Evolutionary conservation across 306 rosid species (phyloP).

Genomic region (Hippophae tibetana): DNA sequence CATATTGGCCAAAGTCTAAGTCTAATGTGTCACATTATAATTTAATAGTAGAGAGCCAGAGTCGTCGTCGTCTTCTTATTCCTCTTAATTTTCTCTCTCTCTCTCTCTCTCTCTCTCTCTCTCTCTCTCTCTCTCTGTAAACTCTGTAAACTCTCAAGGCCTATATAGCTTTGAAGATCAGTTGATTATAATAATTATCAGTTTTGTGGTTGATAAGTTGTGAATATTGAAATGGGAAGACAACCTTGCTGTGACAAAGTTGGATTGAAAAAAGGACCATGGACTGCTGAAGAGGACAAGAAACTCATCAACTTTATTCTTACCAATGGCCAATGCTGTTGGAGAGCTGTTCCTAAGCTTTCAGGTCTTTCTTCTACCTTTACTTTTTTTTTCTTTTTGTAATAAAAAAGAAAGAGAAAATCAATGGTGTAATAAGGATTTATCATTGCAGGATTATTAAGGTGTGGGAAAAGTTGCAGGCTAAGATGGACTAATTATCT

Average conservation of each 20-base stretch:
- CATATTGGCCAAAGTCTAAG: too few species aligned
- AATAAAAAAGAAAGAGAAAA: background rate
- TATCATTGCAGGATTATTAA: slow-evolving; percentile 53
- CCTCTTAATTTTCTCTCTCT: background rate
- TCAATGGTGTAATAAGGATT: background rate
- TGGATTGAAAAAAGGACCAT: slow-evolving; percentile 91
- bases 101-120: background rate
- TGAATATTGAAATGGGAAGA: slow-evolving; percentile 60
- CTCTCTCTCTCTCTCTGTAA: background rate
- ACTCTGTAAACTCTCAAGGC: background rate
- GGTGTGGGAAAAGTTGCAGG: slow-evolving; percentile 97
- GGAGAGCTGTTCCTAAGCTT: slow-evolving; percentile 96
- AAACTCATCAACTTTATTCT: slow-evolving; percentile 83
- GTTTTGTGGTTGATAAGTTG: background rate
- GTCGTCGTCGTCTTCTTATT: background rate
- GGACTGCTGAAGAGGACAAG: slow-evolving; percentile 90
- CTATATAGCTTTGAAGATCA: background rate
- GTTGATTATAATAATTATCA: too few species aligned
- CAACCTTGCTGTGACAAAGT: slow-evolving; percentile 99
- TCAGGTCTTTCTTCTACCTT: slow-evolving; percentile 41
- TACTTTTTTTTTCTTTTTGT: background rate
- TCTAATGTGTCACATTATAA: too few species aligned
- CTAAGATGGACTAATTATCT: slow-evolving; percentile 89
- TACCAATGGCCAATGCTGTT: slow-evolving; percentile 85
- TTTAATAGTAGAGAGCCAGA: background rate